Evolutionary conservation across 768 basidiomycete genomes (phyloP).

Genomic region (Psilocybe cubensis): DNA sequence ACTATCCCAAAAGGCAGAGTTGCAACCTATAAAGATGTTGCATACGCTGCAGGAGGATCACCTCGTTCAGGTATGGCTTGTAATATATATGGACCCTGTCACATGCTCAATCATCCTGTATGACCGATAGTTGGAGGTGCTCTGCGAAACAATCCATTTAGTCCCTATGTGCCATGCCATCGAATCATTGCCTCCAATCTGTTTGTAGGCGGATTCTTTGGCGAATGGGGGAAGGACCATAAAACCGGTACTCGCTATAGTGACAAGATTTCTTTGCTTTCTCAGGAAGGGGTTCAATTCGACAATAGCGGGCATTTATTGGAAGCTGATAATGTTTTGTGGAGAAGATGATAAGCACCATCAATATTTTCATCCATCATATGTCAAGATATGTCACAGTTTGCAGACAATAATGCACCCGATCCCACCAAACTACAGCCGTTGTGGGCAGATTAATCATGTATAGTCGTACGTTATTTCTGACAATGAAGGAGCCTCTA

Average conservation of each 20-base stretch:
- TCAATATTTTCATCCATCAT: background rate
- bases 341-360: conserved; percentile 18
- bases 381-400: background rate
- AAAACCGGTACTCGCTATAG: conserved; percentile 44
- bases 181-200: conserved; percentile 65
- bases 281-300: conserved; percentile 57
- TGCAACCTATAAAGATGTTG: conserved; percentile 60
- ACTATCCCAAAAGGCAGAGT: conserved; percentile 56
- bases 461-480: background rate
- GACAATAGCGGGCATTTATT: conserved; percentile 45
- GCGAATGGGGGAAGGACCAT: conserved; percentile 58
- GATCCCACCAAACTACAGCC: too few species aligned
- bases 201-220: conserved; percentile 65
- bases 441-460: too few species aligned
- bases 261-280: conserved; percentile 52
- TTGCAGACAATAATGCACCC: background rate
- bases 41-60: conserved; percentile 56
- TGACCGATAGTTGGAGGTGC: conserved; percentile 58
- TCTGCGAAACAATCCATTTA: conserved; percentile 67
- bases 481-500: background rate
- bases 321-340: conserved; percentile 21
- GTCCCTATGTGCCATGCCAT: conserved; percentile 71
- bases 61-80: conserved; percentile 59
- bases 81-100: background rate
- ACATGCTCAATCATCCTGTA: background rate